These are phyloP conservation scores for Penicillium soppii DNA, from an alignment of 495 filamentous ascomycete genomes.

Conservation along the genomic window DNA sequence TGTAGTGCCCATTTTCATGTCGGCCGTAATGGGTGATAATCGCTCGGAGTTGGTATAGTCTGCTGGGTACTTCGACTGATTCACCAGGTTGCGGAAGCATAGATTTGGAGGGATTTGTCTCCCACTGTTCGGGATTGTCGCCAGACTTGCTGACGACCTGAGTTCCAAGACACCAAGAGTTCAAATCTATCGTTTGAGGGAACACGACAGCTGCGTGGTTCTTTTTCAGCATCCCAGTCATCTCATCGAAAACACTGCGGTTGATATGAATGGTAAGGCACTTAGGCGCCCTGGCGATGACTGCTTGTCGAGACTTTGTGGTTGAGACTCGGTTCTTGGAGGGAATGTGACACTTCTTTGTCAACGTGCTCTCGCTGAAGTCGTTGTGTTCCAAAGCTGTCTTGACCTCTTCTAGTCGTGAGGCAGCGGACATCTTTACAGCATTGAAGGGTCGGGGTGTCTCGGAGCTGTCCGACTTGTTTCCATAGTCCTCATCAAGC, in stretches of 20 bases:
- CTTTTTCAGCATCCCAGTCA: slow-evolving; percentile 73
- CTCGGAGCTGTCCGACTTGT: slow-evolving; percentile 14
- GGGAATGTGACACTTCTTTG: slow-evolving; percentile 69
- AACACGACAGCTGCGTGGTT: slow-evolving; percentile 78
- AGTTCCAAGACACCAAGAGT: slow-evolving; percentile 73
- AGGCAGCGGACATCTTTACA: slow-evolving; percentile 49
- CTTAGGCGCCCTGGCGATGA: slow-evolving; percentile 76
- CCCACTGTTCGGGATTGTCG: slow-evolving; percentile 60
- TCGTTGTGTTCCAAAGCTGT: slow-evolving; percentile 74
- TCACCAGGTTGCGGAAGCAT: slow-evolving; percentile 60
- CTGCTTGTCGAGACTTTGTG: slow-evolving; percentile 86
- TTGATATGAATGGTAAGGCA: slow-evolving; percentile 86
- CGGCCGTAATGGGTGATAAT: slow-evolving; percentile 86
- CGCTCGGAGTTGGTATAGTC: slow-evolving; percentile 77
- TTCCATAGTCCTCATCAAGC: slow-evolving; percentile 26
- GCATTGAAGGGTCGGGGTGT: slow-evolving; percentile 26
- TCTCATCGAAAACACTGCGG: slow-evolving; percentile 84
- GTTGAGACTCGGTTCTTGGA: slow-evolving; percentile 64
- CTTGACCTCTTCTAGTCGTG: slow-evolving; percentile 47
- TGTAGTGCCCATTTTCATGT: slow-evolving; percentile 95
- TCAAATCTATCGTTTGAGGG: slow-evolving; percentile 69
- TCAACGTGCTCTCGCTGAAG: slow-evolving; percentile 73
- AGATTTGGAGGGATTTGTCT: slow-evolving; percentile 59
- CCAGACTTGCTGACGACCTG: slow-evolving; percentile 17
- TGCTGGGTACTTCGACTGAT: slow-evolving; percentile 37